These are phyloP conservation scores for Geopyxis carbonaria DNA, from an alignment of 495 filamentous ascomycete species.

Conservation along the genomic window DNA sequence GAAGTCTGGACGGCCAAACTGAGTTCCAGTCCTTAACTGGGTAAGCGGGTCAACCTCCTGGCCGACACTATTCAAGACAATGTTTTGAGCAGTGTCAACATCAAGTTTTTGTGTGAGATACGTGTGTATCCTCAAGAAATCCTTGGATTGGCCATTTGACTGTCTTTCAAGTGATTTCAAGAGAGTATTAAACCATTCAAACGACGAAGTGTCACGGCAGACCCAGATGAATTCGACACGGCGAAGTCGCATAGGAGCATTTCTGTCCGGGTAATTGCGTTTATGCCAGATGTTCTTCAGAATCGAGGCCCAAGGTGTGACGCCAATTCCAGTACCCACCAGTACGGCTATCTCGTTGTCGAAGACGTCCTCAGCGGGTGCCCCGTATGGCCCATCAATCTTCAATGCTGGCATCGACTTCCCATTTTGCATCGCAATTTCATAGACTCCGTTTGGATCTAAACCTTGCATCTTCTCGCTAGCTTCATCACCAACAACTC, in stretches of 20 bases:
- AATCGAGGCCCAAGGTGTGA: slow-evolving; percentile 93
- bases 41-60: slow-evolving; percentile 76
- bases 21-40: slow-evolving; percentile 72
- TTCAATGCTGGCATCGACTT: slow-evolving; percentile 74
- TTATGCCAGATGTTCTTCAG: slow-evolving; percentile 98
- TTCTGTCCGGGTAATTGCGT: slow-evolving; percentile 49
- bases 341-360: slow-evolving; percentile 96
- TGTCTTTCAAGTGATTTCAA: slow-evolving; percentile 85
- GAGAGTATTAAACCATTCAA: slow-evolving; percentile 97
- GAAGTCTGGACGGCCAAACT: slow-evolving; percentile 93
- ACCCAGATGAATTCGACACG: slow-evolving; percentile 99
- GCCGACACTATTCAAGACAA: slow-evolving; percentile 88
- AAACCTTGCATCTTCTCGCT: no score
- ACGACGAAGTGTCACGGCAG: slow-evolving; percentile 86
- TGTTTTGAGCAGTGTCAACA: slow-evolving; percentile 81
- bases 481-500: slow-evolving; percentile 63
- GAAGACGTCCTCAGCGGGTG: slow-evolving; percentile 91
- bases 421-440: slow-evolving; percentile 86
- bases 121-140: slow-evolving; percentile 95
- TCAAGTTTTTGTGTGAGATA: slow-evolving; percentile 92
- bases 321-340: slow-evolving; percentile 93
- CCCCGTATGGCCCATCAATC: slow-evolving; percentile 92
- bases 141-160: slow-evolving; percentile 37
- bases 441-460: slow-evolving; percentile 93
- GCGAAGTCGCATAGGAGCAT: slow-evolving; percentile 70